These are phyloP conservation scores for Myochromella boudieri DNA, from an alignment of 768 basidiomycete species.

Conservation along the genomic window DNA sequence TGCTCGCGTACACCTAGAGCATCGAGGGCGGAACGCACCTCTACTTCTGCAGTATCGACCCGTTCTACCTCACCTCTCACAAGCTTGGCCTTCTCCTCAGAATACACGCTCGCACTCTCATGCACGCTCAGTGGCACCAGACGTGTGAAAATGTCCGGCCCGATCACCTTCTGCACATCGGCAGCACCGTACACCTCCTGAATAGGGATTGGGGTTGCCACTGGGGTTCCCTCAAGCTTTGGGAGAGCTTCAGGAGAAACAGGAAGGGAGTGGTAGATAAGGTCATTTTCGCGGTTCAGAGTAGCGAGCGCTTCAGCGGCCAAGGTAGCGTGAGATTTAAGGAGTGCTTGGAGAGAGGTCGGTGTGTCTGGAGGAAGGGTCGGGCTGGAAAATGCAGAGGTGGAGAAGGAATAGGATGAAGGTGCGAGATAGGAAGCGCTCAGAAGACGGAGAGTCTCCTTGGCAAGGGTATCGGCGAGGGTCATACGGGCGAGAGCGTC, in stretches of 20 bases:
- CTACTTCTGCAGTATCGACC: slow-evolving; percentile 80
- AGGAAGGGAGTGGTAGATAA: slow-evolving; percentile 93
- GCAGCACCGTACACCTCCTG: slow-evolving; percentile 91
- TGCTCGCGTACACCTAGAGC: slow-evolving; percentile 77
- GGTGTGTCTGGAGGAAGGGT: slow-evolving; percentile 88
- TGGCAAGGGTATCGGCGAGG: slow-evolving; percentile 75
- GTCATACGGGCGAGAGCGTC: slow-evolving; percentile 80
- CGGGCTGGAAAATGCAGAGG: slow-evolving; percentile 70
- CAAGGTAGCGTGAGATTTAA: slow-evolving; percentile 78
- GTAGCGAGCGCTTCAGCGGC: slow-evolving; percentile 74
- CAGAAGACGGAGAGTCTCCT: slow-evolving; percentile 76
- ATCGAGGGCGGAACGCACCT: slow-evolving; percentile 77
- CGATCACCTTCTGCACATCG: slow-evolving; percentile 94
- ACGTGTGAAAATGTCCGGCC: slow-evolving; percentile 83
- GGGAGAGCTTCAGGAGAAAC: slow-evolving; percentile 80
- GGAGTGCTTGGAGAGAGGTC: slow-evolving; percentile 74
- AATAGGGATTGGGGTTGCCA: slow-evolving; percentile 86
- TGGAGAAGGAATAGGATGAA: slow-evolving; percentile 71
- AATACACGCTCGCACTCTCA: slow-evolving; percentile 94
- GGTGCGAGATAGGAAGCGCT: too few relatives aligned
- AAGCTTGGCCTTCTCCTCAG: slow-evolving; percentile 95
- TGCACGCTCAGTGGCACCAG: slow-evolving; percentile 93
- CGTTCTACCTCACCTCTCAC: slow-evolving; percentile 88
- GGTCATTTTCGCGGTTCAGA: slow-evolving; percentile 88
- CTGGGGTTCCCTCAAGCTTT: slow-evolving; percentile 74